Base-by-base conservation (phyloP, 345 rosid species). In the Erucastrum elatum region DNA sequence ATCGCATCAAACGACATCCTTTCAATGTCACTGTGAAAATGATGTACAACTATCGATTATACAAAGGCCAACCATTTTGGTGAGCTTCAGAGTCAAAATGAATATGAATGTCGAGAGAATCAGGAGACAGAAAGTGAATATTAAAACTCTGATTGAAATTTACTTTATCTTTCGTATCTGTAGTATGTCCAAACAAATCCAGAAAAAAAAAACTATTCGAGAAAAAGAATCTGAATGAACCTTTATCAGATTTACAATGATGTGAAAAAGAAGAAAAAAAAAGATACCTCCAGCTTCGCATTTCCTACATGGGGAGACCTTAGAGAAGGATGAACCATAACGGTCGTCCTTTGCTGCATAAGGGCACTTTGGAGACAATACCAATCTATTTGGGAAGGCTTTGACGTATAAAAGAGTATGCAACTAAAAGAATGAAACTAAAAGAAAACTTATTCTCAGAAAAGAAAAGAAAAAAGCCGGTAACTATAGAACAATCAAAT, bases 221-320 rank as follows among this genome's bases (percentile, higher is more conserved):
- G 11, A 75, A 21, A 80, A 80, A 80, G 76, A 75, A 75, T 80
- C 79, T 69, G 71, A 75, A 80, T 70, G 68, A 66, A 76, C 58
- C 77, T 65, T 70, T 60, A 70, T 64, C 76, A 75, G 72, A 80
- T 80, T 75, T 80, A 80, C 83, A 75, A 64, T 75, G 75, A 70
- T 29, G 70, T 10, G 55, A 68, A 74, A 62, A 80, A 33, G 3
- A 11, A 39, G 64, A 51, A 64, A 74, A 16, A 61, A 74, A 58
- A 64, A 51, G 64, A 70, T 75, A 75, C 83, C 83, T 80, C 80
- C 76, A 65, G 69, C 55, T 75, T 75, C 76, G 46, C 63, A 75
- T 69, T 64, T 75, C 72, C 44, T 70, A 75, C 75, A 69, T 46
- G 64, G 68, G 64, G 46, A 66, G 51, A 63, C 68, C 77, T n/a